Percentiles rank a stretch among this genome's conserved stretches.
These are phyloP conservation scores for Colletotrichum lindemuthianum DNA, from an alignment of 2,329 filamentous ascomycete genomes.

Conservation along the genomic window DNA sequence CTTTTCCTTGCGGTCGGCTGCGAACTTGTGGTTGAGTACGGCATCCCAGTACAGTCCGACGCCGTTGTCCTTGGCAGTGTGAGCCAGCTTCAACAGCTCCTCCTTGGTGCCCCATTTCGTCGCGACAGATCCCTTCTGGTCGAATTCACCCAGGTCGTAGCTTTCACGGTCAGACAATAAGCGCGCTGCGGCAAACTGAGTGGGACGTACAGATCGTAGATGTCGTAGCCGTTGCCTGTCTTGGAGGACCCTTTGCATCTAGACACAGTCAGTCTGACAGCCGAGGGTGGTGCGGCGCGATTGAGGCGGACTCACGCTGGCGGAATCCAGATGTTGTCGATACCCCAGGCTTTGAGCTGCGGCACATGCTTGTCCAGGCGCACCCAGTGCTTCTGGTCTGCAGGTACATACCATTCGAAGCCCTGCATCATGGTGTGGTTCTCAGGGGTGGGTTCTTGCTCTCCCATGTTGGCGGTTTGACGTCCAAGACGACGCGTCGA, in stretches of 20 bases:
- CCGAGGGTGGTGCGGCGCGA: not conserved
- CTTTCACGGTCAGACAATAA: constrained; percentile 24
- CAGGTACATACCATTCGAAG: constrained; percentile 79
- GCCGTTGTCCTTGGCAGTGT: constrained; percentile 62
- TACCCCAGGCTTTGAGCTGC: constrained; percentile 67
- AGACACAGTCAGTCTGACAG: not conserved
- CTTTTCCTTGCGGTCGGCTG: constrained; percentile 72
- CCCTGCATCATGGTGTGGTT: constrained; percentile 73
- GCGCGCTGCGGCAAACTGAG: not conserved
- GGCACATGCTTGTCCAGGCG: constrained; percentile 66
- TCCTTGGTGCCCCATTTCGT: constrained; percentile 78
- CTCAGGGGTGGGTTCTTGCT: constrained; percentile 46
- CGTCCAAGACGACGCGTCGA: not conserved
- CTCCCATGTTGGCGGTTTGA: constrained; percentile 24
- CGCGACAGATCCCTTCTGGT: constrained; percentile 71
- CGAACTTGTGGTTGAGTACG: constrained; percentile 80
- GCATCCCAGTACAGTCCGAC: constrained; percentile 77
- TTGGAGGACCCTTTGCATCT: constrained; percentile 73
- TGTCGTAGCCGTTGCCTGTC: constrained; percentile 74
- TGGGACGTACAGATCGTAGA: constrained; percentile 68
- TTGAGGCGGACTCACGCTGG: constrained; percentile 56
- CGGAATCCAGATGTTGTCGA: constrained; percentile 75
- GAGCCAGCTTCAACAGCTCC: constrained; percentile 66
- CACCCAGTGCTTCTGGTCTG: constrained; percentile 70
- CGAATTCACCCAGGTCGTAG: constrained; percentile 76